These are phyloP conservation scores for Pyricularia grisea DNA, from an alignment of 2,329 filamentous ascomycete species.

Conservation along the genomic window DNA sequence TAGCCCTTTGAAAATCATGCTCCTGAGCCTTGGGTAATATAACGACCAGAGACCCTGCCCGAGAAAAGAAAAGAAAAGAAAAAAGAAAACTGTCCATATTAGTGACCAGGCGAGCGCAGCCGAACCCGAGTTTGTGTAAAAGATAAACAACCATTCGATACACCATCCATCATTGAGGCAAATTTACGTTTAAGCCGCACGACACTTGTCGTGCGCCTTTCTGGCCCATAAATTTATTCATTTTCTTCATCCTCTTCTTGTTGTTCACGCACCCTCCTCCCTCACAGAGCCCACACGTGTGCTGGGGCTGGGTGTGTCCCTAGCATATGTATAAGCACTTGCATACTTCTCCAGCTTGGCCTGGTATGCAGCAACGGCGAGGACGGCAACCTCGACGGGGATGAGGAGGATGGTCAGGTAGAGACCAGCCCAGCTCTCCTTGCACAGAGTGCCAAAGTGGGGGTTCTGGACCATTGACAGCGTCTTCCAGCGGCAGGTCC, in stretches of 20 bases:
- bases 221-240: not conserved
- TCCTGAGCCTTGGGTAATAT: not conserved
- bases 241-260: no score
- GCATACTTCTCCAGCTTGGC: slow-evolving; percentile 33
- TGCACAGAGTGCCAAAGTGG: slow-evolving; percentile 47
- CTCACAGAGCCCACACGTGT: slow-evolving; percentile 6
- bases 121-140: not conserved
- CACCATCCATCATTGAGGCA: not conserved
- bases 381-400: slow-evolving; percentile 40
- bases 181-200: not conserved
- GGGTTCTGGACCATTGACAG: slow-evolving; percentile 43
- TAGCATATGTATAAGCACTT: slow-evolving; percentile 18
- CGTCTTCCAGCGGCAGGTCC: slow-evolving; percentile 51
- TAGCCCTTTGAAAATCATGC: not conserved
- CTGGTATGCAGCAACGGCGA: slow-evolving; percentile 37
- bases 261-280: not conserved
- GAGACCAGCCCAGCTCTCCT: slow-evolving; percentile 42
- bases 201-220: not conserved
- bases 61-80: no score
- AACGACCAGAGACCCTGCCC: not conserved
- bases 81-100: not conserved
- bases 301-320: slow-evolving; percentile 23
- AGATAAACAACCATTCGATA: not conserved
- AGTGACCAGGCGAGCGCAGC: not conserved
- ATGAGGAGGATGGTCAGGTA: slow-evolving; percentile 47